Evolutionary conservation across 768 basidiomycete genomes (phyloP).

Genomic region (Russula emetica): DNA sequence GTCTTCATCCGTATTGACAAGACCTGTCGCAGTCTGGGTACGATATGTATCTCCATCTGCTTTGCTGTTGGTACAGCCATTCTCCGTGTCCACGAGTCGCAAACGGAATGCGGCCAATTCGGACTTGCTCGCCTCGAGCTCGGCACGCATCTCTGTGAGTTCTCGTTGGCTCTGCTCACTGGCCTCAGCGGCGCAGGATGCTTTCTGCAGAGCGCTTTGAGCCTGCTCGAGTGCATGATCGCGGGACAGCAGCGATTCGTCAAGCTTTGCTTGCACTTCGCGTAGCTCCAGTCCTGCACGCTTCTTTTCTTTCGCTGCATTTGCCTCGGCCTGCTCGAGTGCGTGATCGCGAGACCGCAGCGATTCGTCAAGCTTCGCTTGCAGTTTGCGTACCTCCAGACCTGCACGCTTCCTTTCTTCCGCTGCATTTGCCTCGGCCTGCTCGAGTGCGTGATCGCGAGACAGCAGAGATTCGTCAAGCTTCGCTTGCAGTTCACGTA

Average conservation of each 20-base stretch:
- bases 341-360: constrained; percentile 12
- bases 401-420: constrained; percentile 78
- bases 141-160: constrained; percentile 67
- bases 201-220: constrained; percentile 29
- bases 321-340: constrained; percentile 54
- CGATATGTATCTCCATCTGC: constrained; percentile 90
- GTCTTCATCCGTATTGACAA: constrained; percentile 75
- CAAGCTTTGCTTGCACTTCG: too few species aligned
- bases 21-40: constrained; percentile 75
- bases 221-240: too few species aligned
- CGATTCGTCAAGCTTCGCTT: too few species aligned
- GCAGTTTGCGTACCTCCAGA: constrained; percentile 34
- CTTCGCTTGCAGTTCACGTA: too few species aligned
- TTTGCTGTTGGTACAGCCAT: constrained; percentile 82
- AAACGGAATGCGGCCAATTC: too few species aligned
- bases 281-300: too few species aligned
- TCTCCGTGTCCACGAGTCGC: too few species aligned
- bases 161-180: constrained; percentile 54
- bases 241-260: not conserved
- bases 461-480: too few species aligned
- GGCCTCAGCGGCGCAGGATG: constrained; percentile 67
- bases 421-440: constrained; percentile 65
- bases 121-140: constrained; percentile 51
- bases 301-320: too few species aligned
- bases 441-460: constrained; percentile 80